A percentile compares a stretch with the other conserved stretches of the same genome.
Evolutionary conservation across 352 stramenopile species (phyloP).

Genomic region (Globisporangium nagaii): DNA sequence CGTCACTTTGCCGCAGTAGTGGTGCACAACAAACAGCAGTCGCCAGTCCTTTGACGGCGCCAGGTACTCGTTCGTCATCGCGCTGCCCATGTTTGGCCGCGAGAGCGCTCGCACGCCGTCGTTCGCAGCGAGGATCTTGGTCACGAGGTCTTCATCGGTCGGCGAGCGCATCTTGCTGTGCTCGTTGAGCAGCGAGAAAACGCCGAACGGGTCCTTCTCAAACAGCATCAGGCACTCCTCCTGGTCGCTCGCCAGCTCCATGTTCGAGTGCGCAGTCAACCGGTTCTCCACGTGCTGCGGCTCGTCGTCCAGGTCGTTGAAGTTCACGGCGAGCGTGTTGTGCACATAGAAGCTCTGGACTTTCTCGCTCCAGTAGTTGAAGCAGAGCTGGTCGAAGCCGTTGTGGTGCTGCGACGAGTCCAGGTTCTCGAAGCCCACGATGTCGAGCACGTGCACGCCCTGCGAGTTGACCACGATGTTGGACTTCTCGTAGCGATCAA

Average conservation of each 20-base stretch:
- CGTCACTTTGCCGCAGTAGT: constrained; percentile 65
- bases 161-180: constrained; percentile 57
- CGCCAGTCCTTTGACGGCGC: constrained; percentile 71
- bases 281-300: constrained; percentile 60
- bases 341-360: constrained; percentile 77
- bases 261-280: constrained; percentile 45
- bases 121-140: constrained; percentile 71
- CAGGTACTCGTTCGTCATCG: constrained; percentile 57
- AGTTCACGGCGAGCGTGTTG: constrained; percentile 63
- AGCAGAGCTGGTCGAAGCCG: constrained; percentile 75
- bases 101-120: constrained; percentile 43
- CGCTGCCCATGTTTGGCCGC: constrained; percentile 54
- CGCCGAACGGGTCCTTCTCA: constrained; percentile 65
- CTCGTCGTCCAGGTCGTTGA: constrained; percentile 52
- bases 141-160: constrained; percentile 76
- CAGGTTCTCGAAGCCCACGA: constrained; percentile 68
- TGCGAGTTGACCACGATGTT: constrained; percentile 79
- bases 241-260: constrained; percentile 47
- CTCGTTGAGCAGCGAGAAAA: constrained; percentile 68
- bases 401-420: constrained; percentile 44
- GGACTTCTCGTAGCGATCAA: constrained; percentile 79
- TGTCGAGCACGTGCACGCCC: constrained; percentile 78
- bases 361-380: constrained; percentile 86
- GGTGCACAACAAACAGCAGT: constrained; percentile 67
- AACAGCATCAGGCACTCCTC: constrained; percentile 66